These are phyloP conservation scores for Vicia faba DNA, from an alignment of 306 rosid genomes.

Conservation along the genomic window DNA sequence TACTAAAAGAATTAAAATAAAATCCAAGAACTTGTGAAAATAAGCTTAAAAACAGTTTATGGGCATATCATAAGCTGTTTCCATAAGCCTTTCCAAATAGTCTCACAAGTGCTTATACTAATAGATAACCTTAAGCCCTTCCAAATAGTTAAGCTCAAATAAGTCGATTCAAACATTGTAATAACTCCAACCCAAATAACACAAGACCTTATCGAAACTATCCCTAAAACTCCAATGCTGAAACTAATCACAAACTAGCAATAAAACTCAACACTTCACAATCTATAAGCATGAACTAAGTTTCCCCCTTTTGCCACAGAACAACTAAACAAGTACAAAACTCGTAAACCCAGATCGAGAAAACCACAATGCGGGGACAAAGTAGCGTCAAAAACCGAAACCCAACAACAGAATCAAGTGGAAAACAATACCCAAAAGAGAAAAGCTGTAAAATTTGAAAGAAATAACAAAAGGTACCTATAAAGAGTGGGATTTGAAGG, in stretches of 20 bases:
- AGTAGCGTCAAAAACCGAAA: background rate
- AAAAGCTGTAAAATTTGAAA: background rate
- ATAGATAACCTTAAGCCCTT: too few relatives aligned
- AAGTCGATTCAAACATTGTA: background rate
- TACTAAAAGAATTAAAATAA: too few relatives aligned
- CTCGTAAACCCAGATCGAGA: constrained; percentile 28
- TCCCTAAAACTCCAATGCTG: constrained; percentile 9
- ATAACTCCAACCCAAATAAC: constrained; percentile 19
- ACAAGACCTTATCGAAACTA: background rate
- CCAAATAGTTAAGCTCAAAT: background rate
- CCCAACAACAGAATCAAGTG: constrained; percentile 12
- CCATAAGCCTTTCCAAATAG: background rate
- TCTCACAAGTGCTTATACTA: background rate
- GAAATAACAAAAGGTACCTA: constrained; percentile 52
- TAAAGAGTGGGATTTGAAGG: constrained; percentile 84
- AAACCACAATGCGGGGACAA: constrained; percentile 28
- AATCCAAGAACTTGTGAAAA: background rate
- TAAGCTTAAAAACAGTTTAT: background rate
- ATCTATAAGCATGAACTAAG: background rate
- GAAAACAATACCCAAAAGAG: background rate
- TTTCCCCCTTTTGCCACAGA: background rate
- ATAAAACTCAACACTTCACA: constrained; percentile 10
- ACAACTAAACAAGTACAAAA: background rate
- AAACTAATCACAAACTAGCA: constrained; percentile 14
- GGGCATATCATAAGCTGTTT: background rate